phyloP scores from a whole-genome alignment of 441 rosid species.

The Eutrema salsugineum region DNA sequence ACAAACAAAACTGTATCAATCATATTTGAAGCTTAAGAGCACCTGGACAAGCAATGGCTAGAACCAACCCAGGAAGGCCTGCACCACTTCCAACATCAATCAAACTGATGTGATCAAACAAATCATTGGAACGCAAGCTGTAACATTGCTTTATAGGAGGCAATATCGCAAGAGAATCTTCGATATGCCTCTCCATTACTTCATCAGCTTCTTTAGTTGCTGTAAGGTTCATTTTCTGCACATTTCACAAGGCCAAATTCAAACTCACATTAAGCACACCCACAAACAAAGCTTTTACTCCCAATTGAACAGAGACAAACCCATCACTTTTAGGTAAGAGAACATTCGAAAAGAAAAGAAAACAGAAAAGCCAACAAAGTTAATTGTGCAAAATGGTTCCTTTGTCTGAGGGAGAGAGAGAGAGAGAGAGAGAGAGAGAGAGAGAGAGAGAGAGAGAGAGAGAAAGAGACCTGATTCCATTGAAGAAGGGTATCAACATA shows the following conservation, averaged over 20 bases:
- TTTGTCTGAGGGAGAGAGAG: background rate
- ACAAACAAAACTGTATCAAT: background rate
- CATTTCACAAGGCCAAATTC: background rate
- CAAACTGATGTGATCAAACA: slow-evolving; percentile 38
- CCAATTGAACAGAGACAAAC: background rate
- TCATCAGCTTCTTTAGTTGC: slow-evolving; percentile 63
- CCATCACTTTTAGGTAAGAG: background rate
- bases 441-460: slow-evolving; percentile 16
- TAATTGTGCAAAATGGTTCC: background rate
- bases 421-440: slow-evolving; percentile 18
- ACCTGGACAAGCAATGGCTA: slow-evolving; percentile 86
- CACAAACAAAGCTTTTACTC: background rate
- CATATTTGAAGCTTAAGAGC: background rate
- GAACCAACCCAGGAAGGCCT: slow-evolving; percentile 84
- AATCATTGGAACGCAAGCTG: slow-evolving; percentile 34
- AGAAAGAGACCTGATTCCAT: slow-evolving; percentile 70
- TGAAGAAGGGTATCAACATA: slow-evolving; percentile 70
- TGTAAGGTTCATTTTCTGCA: slow-evolving; percentile 88
- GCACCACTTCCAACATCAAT: slow-evolving; percentile 90
- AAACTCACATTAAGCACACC: background rate
- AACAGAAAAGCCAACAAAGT: background rate
- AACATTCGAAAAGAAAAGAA: background rate
- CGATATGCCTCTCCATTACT: slow-evolving; percentile 79
- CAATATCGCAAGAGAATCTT: slow-evolving; percentile 82
- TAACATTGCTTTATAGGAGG: slow-evolving; percentile 53